A percentile compares a stretch with the other conserved stretches of the same genome.
Conservation (phyloP, 208 protist species). For the Naegleria lovaniensis region DNA sequence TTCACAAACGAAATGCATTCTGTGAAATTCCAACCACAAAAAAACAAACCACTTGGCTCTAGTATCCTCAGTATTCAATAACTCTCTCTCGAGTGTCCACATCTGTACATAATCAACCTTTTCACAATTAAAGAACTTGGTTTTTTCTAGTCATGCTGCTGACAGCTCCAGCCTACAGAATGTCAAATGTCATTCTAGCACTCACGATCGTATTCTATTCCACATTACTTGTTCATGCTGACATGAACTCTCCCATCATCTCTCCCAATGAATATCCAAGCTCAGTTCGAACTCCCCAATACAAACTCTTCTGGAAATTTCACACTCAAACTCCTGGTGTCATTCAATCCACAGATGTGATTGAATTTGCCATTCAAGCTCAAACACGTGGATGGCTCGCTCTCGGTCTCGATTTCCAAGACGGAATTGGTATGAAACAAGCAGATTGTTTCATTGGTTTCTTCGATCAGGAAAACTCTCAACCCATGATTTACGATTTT, state of each 20-base stretch:
- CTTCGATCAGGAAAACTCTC: background rate
- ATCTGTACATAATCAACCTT: no score
- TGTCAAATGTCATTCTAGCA: no score
- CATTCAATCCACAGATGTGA: background rate
- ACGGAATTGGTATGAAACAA: background rate
- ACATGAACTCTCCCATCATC: background rate
- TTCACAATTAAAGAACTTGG: no score
- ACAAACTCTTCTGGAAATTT: background rate
- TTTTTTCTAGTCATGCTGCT: no score
- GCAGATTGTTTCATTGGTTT: slow-evolving; percentile 4
- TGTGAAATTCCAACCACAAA: no score
- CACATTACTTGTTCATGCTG: background rate
- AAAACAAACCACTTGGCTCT: no score
- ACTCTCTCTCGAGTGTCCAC: no score
- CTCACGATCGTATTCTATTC: no score
- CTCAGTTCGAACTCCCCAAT: background rate
- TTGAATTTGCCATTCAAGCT: background rate
- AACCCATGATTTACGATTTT: background rate
- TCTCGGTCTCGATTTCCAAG: background rate
- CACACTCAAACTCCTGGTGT: background rate
- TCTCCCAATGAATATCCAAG: background rate
- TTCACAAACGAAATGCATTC: no score
- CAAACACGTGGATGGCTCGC: background rate
- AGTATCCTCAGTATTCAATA: no score
- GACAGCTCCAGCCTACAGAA: no score